A percentile compares a stretch with the other conserved stretches of the same genome.
Evolutionary conservation across 805 yeast species (phyloP).

Genomic region (Pichia pseudocactophila): DNA sequence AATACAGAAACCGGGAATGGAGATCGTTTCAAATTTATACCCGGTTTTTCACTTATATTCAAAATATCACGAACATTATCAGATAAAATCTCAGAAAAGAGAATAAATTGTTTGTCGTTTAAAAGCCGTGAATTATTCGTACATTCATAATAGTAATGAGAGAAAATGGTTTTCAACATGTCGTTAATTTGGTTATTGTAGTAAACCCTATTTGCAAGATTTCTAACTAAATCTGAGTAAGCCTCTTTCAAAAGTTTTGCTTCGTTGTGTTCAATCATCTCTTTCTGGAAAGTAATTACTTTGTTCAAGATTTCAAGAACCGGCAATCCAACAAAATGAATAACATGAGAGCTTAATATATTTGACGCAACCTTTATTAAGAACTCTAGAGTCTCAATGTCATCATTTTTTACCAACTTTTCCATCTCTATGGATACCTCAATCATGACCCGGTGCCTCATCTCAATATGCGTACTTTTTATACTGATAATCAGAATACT

Average conservation of each 20-base stretch:
- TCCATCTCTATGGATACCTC: conserved; percentile 42
- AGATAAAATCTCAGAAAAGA: conserved; percentile 16
- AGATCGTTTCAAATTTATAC: conserved; percentile 30
- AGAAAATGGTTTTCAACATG: conserved; percentile 59
- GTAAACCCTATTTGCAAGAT: conserved; percentile 68
- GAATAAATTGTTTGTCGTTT: conserved; percentile 11
- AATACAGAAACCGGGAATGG: conserved; percentile 36
- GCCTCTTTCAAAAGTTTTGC: conserved; percentile 27
- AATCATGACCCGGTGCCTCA: conserved; percentile 22
- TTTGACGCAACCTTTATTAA: conserved; percentile 29
- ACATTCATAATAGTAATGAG: conserved; percentile 31
- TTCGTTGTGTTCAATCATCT: conserved; percentile 19
- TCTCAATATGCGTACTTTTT: conserved; percentile 52
- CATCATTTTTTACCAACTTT: conserved; percentile 5
- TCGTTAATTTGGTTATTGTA: conserved; percentile 84
- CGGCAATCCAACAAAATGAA: conserved; percentile 80
- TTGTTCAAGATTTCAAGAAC: conserved; percentile 69
- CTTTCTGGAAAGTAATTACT: conserved; percentile 41
- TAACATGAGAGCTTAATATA: conserved; percentile 57
- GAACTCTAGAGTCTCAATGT: conserved; percentile 13
- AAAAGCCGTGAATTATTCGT: conserved; percentile 10
- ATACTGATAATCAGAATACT: conserved; percentile 56
- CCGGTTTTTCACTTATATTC: conserved; percentile 21
- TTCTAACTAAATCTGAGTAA: conserved; percentile 53
- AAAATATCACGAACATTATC: conserved; percentile 22